phyloP scores from a whole-genome alignment of 371 early-diverging fungal species.

The Conidiobolus coronatus region DNA sequence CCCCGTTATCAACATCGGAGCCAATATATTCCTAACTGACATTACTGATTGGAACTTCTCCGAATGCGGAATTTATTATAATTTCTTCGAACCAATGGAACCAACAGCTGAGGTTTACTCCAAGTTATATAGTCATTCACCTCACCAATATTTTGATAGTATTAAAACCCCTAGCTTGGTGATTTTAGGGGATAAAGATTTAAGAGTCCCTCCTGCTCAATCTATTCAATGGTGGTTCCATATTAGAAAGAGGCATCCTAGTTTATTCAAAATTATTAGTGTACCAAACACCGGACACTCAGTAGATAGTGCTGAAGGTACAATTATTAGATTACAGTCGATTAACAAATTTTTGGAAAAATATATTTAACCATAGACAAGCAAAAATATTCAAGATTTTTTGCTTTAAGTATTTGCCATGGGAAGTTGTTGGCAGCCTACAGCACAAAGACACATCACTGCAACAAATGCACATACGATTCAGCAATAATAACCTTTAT shows the following conservation, averaged over 20 bases:
- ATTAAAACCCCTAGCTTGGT: constrained; percentile 35
- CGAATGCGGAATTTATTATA: constrained; percentile 22
- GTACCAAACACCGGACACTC: constrained; percentile 1
- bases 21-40: constrained; percentile 26
- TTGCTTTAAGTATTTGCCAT: no score
- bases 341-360: no score
- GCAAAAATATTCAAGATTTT: no score
- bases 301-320: not conserved
- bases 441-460: no score
- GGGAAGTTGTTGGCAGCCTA: no score
- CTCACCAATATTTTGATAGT: constrained; percentile 18
- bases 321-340: no score
- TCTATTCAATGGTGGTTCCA: constrained; percentile 17
- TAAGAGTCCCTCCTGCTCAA: constrained; percentile 42
- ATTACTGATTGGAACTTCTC: constrained; percentile 39
- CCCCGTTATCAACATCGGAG: constrained; percentile 44
- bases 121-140: constrained; percentile 23
- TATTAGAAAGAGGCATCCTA: constrained; percentile 9
- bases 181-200: constrained; percentile 32
- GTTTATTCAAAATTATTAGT: no score
- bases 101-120: constrained; percentile 20
- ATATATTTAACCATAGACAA: no score
- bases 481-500: no score
- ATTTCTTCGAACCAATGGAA: constrained; percentile 14
- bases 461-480: no score